Conservation (phyloP, 345 rosid species). For the Psidium guajava region DNA sequence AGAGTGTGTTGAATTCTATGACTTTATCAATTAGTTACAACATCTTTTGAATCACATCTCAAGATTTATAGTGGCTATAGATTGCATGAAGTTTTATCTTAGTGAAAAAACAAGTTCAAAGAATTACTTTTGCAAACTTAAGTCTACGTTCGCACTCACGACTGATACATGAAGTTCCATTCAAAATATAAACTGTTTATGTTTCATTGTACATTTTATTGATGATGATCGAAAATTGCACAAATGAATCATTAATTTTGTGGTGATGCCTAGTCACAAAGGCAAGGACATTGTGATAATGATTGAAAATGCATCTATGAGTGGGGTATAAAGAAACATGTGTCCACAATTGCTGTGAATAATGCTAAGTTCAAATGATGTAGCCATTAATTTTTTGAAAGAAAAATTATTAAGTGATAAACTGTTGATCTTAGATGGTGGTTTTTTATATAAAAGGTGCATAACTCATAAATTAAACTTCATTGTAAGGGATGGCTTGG, state of each 20-base stretch:
- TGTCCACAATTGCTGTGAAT: too few species aligned
- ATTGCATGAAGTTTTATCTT: neutral
- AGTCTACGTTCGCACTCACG: fast-evolving
- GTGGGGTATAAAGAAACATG: neutral
- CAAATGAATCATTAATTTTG: neutral
- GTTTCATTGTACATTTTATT: neutral
- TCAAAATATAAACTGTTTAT: neutral
- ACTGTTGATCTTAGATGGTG: too few species aligned
- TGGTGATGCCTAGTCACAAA: neutral
- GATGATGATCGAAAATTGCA: neutral
- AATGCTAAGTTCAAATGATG: too few species aligned
- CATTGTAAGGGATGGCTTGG: too few species aligned
- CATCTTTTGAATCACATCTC: neutral
- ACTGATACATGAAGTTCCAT: neutral
- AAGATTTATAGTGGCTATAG: neutral
- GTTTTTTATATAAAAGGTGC: too few species aligned
- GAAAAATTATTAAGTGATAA: too few species aligned
- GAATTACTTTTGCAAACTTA: neutral
- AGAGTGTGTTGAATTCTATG: fast-evolving
- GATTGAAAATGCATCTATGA: neutral
- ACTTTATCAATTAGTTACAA: neutral
- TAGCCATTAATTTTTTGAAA: too few species aligned
- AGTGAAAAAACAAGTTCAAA: neutral
- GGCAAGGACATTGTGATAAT: neutral
- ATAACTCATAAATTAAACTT: neutral